These are phyloP conservation scores for Exophiala sideris DNA, from an alignment of 2,329 filamentous ascomycete genomes.

Conservation along the genomic window DNA sequence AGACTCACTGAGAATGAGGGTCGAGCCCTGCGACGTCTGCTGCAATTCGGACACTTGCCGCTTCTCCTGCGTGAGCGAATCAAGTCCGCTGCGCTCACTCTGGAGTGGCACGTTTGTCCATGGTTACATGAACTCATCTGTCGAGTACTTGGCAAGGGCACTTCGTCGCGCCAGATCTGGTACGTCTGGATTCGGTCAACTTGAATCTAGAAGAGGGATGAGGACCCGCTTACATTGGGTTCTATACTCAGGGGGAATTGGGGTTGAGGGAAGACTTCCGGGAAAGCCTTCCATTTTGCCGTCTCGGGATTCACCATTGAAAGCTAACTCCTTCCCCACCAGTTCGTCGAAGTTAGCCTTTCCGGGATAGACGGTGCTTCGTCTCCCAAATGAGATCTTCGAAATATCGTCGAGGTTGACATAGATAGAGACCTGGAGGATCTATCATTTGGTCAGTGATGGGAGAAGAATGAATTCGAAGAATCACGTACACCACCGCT, in stretches of 20 bases:
- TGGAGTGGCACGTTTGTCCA: not conserved
- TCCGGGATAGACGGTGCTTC: conserved; percentile 1
- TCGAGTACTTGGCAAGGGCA: not conserved
- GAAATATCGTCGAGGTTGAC: not conserved
- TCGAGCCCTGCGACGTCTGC: not conserved
- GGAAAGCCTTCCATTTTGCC: not conserved
- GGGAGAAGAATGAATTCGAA: not conserved
- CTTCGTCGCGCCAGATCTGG: not conserved
- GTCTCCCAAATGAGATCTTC: not conserved
- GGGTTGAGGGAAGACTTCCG: not conserved
- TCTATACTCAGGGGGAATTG: not conserved
- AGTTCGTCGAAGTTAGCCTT: not conserved
- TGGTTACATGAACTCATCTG: not conserved
- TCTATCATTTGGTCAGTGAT: not conserved
- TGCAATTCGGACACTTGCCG: not conserved
- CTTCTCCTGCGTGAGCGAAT: not conserved
- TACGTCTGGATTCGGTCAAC: not conserved
- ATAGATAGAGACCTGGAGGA: not conserved
- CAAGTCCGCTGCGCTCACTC: not conserved
- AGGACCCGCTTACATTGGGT: not conserved
- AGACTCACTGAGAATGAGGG: not conserved
- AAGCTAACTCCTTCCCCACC: not conserved
- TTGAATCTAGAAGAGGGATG: not conserved
- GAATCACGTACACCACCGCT: not conserved
- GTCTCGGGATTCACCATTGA: not conserved